Base-by-base conservation (phyloP, 805 yeast species). In the Pichia californica region DNA sequence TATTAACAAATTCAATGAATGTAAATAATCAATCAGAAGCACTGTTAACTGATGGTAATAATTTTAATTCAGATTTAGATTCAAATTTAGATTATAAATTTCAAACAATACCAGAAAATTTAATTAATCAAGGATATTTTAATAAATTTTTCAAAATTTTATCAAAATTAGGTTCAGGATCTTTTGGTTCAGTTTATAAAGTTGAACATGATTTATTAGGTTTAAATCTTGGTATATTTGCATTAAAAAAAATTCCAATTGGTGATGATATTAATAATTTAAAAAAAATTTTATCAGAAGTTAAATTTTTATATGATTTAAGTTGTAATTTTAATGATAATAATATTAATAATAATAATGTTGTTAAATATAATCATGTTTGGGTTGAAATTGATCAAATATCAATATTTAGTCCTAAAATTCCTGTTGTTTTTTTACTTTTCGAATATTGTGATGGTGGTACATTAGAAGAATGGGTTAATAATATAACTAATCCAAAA, bases 401-500 rank as follows among this genome's bases (percentile, higher is more conserved):
- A 25, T 67, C 73, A 36, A 66, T 64, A 9, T 77, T 77, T 58
- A 79, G 80, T 40, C 77, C 82, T 29, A 60, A 70, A 53, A 65
- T 81, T 44, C 70, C 83, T 32, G 67, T 69, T 38, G 87, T 88
- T 5, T 88, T 78, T 53, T 83, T 88, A 9, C 65, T 88, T 13
- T 91, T 85, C 59, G 95, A 88, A 56, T 88, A 83, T 57, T 88
- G 96, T 56, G 82, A 78, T 40, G 95, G 95, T 14, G 96, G 96
- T 0, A 87, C 87, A 33, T 62, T 88, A 44, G 96, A 88, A 54
- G 84, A 79, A 42, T 71, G 82, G 50, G 68, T 83, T 1, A 52
- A 59, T 6, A 55, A 58, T 47, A 57, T 64, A 40, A 56, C 58
- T 31, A 54, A 57, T 20, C 73, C 76, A 1, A 63, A 62, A 36